Percentiles rank a stretch among this genome's conserved stretches.
Evolutionary conservation across 129 eudicot species (phyloP).

Genomic region (Lonicera japonica): DNA sequence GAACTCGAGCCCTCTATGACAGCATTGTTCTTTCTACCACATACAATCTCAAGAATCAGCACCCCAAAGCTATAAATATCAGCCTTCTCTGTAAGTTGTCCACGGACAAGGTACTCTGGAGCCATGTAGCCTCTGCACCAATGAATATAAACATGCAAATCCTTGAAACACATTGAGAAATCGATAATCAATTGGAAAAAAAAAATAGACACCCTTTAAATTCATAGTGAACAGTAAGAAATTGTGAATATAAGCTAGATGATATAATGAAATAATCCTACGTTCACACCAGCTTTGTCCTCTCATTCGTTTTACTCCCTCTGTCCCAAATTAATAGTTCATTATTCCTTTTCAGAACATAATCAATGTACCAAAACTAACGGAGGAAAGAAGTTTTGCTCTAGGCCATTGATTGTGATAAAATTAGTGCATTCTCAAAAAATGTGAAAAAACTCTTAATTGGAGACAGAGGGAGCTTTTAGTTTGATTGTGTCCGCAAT

Average conservation of each 20-base stretch:
- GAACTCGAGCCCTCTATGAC: slow-evolving; percentile 56
- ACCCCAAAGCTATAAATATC: slow-evolving; percentile 78
- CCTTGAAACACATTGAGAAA: not conserved
- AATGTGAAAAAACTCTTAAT: too few relatives aligned
- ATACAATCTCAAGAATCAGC: slow-evolving; percentile 64
- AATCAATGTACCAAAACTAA: too few relatives aligned
- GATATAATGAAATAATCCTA: not conserved
- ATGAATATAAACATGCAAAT: not conserved
- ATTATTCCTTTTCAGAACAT: too few relatives aligned
- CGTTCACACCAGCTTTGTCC: not conserved
- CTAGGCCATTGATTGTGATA: too few relatives aligned
- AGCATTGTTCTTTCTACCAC: slow-evolving; percentile 55
- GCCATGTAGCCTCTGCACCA: slow-evolving; percentile 76
- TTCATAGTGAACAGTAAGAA: too few relatives aligned
- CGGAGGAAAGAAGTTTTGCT: too few relatives aligned
- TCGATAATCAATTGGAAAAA: not conserved
- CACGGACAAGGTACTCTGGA: slow-evolving; percentile 72
- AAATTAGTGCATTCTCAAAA: too few relatives aligned
- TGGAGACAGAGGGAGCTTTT: too few relatives aligned
- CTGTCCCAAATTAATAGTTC: too few relatives aligned
- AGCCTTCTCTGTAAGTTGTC: slow-evolving; percentile 78
- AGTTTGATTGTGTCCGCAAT: too few relatives aligned
- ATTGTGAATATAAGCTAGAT: not conserved
- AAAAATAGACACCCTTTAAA: not conserved
- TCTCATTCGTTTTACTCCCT: too few relatives aligned